Evolutionary conservation across 805 yeast genomes (phyloP), one percentile per base, ranked within the genome.

Genomic region (Myxozyma kluyveri): DNA sequence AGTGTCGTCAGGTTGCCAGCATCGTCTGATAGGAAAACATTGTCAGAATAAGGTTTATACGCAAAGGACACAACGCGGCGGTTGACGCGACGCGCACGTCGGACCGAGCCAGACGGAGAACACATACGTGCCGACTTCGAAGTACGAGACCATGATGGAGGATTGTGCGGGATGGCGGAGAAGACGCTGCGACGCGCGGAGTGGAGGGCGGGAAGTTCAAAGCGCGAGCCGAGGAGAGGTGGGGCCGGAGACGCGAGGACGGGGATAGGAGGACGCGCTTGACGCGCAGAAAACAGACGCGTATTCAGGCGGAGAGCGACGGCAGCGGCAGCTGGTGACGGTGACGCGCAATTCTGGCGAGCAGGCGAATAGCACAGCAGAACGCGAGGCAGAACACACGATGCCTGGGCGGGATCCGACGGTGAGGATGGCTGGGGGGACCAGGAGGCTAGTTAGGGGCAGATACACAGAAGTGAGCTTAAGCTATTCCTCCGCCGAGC

Each of bases 1-100:
- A 40, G 74, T 71, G 45, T 78, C 81, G 66, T 86, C 89, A 17
- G 88, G 89, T 61, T 81, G 78, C 95, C 95, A 86, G 72, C 91
- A 85, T 61, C 75, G 72, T 42, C 73, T 70, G 42, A n/a, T 23
- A 18, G 18, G 37, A n/a, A n/a, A 17, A 6, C 39, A 7, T 9
- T 7, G 19, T 22, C 22, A 9, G 19, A 22, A 17, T 14, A 12
- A 14, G 35, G 14, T 31, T 10, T 12, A 31, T 10, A 10, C 14
- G 14, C 35, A 31, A 14, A 12, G 14, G 14, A 12, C 35, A 31
- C 14, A 12, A 31, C 35, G 35, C 35, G 35, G 10, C 35, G 35
- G 10, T 14, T 18, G 27, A 29, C 5, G 27, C 26, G 39, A 46
- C 45, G 45, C 50, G 50, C 33, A 12, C 3, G 37, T 22, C 38